Conservation (phyloP, 805 yeast genomes). For the Peterozyma xylosa region DNA sequence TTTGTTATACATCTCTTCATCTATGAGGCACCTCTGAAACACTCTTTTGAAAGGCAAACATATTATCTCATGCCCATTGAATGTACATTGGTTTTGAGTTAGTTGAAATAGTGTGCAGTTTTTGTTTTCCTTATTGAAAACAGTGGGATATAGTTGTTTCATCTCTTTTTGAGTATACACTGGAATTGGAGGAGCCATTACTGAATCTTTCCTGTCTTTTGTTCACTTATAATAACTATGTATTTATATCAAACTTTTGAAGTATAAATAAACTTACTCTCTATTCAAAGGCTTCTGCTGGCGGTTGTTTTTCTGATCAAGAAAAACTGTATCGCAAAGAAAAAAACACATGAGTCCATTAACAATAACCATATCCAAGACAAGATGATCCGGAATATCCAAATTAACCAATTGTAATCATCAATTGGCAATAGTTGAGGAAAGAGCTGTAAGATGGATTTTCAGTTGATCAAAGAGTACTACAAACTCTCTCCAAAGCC, state of each 20-base stretch:
- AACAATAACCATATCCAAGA: too few relatives aligned
- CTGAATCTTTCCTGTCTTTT: too few relatives aligned
- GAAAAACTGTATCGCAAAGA: too few relatives aligned
- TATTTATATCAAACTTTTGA: too few relatives aligned
- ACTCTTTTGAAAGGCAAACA: constrained; percentile 43
- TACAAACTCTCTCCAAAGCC: constrained; percentile 35
- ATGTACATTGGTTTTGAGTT: constrained; percentile 40
- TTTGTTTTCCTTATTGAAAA: constrained; percentile 14
- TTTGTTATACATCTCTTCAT: constrained; percentile 9
- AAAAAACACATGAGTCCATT: too few relatives aligned
- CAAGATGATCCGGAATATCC: too few relatives aligned
- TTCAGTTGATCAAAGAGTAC: constrained; percentile 4
- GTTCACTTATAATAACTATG: too few relatives aligned
- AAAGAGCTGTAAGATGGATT: not conserved
- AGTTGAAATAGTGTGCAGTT: constrained; percentile 29
- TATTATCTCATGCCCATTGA: constrained; percentile 29
- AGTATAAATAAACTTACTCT: too few relatives aligned
- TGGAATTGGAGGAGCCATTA: constrained; percentile 46
- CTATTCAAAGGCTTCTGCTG: too few relatives aligned
- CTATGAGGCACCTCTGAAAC: constrained; percentile 33
- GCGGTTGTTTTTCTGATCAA: too few relatives aligned
- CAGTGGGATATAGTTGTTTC: constrained; percentile 15
- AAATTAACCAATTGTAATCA: constrained; percentile 2
- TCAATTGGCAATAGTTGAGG: not conserved
- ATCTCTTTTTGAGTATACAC: constrained; percentile 31